These are phyloP conservation scores for Globisporangium solare DNA, from an alignment of 352 stramenopile genomes.

Conservation along the genomic window DNA sequence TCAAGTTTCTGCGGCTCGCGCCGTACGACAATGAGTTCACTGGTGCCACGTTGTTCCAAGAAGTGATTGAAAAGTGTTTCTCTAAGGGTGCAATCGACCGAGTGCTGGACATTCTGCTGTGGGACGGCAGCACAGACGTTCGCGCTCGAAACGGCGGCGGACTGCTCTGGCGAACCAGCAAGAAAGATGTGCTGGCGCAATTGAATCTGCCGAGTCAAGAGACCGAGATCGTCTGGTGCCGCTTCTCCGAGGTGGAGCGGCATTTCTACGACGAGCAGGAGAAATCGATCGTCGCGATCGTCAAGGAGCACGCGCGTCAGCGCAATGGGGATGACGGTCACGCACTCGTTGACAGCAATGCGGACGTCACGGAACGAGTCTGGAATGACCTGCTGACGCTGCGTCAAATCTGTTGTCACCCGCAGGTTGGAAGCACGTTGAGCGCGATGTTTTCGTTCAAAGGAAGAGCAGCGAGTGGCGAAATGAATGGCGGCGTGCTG, in stretches of 20 bases:
- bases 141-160: slow-evolving; percentile 19
- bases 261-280: slow-evolving; percentile 78
- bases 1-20: slow-evolving; percentile 61
- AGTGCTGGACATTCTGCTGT: slow-evolving; percentile 47
- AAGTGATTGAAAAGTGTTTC: slow-evolving; percentile 32
- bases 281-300: slow-evolving; percentile 31
- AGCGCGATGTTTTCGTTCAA: slow-evolving; percentile 9
- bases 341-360: background rate
- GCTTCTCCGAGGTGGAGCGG: slow-evolving; percentile 68
- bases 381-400: slow-evolving; percentile 75
- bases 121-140: slow-evolving; percentile 21
- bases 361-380: slow-evolving; percentile 35
- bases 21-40: slow-evolving; percentile 33
- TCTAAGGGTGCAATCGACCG: slow-evolving; percentile 31
- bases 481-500: slow-evolving; percentile 27
- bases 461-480: background rate
- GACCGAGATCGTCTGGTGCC: slow-evolving; percentile 54
- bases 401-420: slow-evolving; percentile 91
- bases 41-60: slow-evolving; percentile 30
- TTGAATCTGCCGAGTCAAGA: slow-evolving; percentile 54
- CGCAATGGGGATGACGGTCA: slow-evolving; percentile 10
- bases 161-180: slow-evolving; percentile 76
- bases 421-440: slow-evolving; percentile 68
- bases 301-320: slow-evolving; percentile 31
- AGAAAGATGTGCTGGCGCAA: slow-evolving; percentile 66